Evolutionary conservation across 148 eudicot genomes (phyloP), one percentile per base, ranked within the genome.

Genomic region (Amaranthus hypochondriacus): DNA sequence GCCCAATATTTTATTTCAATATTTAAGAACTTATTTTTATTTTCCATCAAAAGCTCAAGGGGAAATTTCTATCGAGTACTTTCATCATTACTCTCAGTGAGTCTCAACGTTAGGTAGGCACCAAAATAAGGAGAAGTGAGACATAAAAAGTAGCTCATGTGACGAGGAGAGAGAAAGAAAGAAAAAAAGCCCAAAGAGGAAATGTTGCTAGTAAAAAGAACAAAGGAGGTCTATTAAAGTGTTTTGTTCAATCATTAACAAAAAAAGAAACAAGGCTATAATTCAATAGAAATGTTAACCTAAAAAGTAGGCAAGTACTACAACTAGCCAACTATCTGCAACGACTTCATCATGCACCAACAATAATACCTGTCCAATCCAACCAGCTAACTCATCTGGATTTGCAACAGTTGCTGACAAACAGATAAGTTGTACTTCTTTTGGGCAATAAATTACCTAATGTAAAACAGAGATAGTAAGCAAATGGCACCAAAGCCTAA

Each of bases 341-440:
- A 64, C 64, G 56, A 52, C 14, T 43, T 9, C 51, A 74, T 55
- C 48, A 48, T 52, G 39, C 14, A 66, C n/a, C 71, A 65, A 57
- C 54, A 74, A 54, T 28, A 28, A 28, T 87, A 92, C 99, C 91
- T 95, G 92, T 75, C 86, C 89, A 79, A 95, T 95, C 99, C 99
- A 95, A 74, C 97, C 99, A 84, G 96, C 93, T 82, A 95, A 77
- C 82, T 95, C 99, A 87, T 95, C 99, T 56, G 99, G 89, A 81
- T 95, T 95, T 65, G 99, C 93, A 72, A 95, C 99, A 63, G 99
- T 95, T 75, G 99, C 99, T 69, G 99, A 95, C 76, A 95, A 82
- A 79, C 99, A 95, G 65, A 95, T 95, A 75, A 95, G 92, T 81
- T 95, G 99, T 83, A 95, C 97, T 82, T 92, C 96, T 85, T 95